phyloP scores from a whole-genome alignment of 306 rosid species.

The Cucurbita argyrosperma region DNA sequence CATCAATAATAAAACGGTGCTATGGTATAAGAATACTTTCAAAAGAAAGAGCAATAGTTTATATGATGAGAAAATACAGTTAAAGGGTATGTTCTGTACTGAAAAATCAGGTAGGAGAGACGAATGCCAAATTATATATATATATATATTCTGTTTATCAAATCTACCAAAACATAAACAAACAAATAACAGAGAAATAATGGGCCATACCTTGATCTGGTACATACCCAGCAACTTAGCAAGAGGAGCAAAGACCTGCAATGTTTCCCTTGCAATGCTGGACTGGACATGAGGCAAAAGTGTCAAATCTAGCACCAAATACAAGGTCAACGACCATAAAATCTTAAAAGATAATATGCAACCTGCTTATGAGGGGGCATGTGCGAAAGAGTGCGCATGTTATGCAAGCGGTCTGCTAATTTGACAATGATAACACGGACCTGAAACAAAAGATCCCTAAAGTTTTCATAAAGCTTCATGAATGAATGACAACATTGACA shows the following conservation, averaged over 20 bases:
- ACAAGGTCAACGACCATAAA: not conserved
- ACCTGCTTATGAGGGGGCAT: conserved; percentile 99
- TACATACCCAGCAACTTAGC: conserved; percentile 99
- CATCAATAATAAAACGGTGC: not conserved
- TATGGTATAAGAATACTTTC: not conserved
- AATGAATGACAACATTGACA: conserved; percentile 5
- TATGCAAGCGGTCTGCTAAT: conserved; percentile 89
- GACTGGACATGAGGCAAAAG: conserved; percentile 35
- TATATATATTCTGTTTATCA: not conserved
- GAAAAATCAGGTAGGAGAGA: not conserved
- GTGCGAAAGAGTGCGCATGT: conserved; percentile 93
- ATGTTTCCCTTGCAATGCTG: conserved; percentile 88
- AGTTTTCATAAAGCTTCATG: conserved; percentile 16
- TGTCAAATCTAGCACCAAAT: conserved; percentile 10
- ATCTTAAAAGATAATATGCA: conserved; percentile 16
- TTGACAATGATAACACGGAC: conserved; percentile 96
- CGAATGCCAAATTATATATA: not conserved
- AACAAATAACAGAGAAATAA: not conserved
- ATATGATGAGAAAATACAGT: not conserved
- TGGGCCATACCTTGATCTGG: conserved; percentile 76
- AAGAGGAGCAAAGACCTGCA: conserved; percentile 98
- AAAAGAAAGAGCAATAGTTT: not conserved
- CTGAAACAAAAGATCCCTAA: conserved; percentile 30
- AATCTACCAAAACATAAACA: not conserved
- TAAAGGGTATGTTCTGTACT: not conserved